Percentiles rank a stretch among this genome's conserved stretches.
Evolutionary conservation across 1,139 yeast species (phyloP).

Genomic region (Taphrina sp.): DNA sequence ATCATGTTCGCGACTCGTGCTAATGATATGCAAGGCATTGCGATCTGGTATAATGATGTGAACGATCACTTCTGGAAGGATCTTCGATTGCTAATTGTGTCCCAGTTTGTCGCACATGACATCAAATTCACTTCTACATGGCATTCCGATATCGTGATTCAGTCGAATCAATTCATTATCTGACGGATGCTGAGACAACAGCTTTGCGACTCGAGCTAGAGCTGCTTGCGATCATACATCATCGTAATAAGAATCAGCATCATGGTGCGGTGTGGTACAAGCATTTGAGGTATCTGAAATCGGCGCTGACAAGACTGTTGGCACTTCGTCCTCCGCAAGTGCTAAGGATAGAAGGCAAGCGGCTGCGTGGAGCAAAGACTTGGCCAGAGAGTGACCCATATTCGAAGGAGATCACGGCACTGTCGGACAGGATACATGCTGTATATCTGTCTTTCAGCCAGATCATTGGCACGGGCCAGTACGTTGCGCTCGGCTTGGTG

Average conservation of each 20-base stretch:
- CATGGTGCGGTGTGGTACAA: conserved; percentile 20
- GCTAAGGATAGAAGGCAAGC: background rate
- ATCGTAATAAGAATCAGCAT: conserved; percentile 26
- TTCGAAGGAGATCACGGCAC: background rate
- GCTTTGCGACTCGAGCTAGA: conserved; percentile 16
- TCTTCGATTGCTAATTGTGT: too few relatives aligned
- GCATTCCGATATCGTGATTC: too few relatives aligned
- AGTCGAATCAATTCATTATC: too few relatives aligned
- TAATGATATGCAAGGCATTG: background rate
- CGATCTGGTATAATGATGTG: too few relatives aligned
- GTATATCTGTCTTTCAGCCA: conserved; percentile 14
- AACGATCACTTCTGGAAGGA: too few relatives aligned
- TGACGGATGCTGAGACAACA: too few relatives aligned
- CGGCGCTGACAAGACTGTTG: conserved; percentile 8
- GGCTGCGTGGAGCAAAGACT: too few relatives aligned
- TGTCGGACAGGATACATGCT: background rate
- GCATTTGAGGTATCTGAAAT: conserved; percentile 5
- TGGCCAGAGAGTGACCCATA: too few relatives aligned
- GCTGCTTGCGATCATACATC: conserved; percentile 11
- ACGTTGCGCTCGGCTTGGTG: conserved; percentile 23
- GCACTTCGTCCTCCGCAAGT: background rate
- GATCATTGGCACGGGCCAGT: conserved; percentile 29
- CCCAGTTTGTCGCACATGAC: too few relatives aligned
- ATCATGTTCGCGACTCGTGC: background rate
- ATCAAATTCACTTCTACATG: too few relatives aligned